Evolutionary conservation across 2,329 filamentous ascomycete genomes (phyloP), one percentile per base, ranked within the genome.

Genomic region (Colletotrichum melonis): DNA sequence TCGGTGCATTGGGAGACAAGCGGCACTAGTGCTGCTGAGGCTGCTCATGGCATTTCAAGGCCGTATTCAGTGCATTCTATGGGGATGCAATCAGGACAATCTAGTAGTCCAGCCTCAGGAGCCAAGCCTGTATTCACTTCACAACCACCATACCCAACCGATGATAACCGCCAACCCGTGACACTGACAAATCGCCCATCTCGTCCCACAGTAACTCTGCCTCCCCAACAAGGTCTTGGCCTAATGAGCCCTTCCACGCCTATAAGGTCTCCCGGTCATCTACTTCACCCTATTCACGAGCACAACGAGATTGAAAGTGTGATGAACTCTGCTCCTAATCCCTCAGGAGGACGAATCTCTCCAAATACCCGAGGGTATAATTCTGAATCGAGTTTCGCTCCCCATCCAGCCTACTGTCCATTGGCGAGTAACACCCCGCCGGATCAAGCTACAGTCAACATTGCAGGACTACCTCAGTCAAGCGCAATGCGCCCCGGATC

Each of bases 271-370:
- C 59, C 75, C 1, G 75, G 75, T 1, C 73, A 76, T 58, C n/a
- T 56, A 6, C 65, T 76, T 8, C 75, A 74, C 14, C 59, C 75
- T 5, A 76, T 76, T 5, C 65, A 76, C 35, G 75, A 76, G 52
- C 71, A 75, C 8, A 30, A 54, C 11, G 75, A 76, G 32, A 56
- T 26, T 2, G 54, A 74, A 4, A 26, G 52, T 9, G 16, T 30
- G 2, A 30, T 12, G 8, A 16, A 3, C 8, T 28, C 3, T 24
- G 35, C 28, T 56, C 5, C 35, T 7, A n/a, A 12, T 16, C 32
- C 38, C 16, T 14, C n/a, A 4, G 26, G 30, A 1, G 28, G n/a
- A 11, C 52, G 12, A 2, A 35, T 2, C 4, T 19, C 52, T 2
- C 38, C 19, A 28, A 46, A 64, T 2, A 5, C 16, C 2, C 22